Base-by-base conservation (phyloP, 2,329 filamentous ascomycete species). In the Neopestalotiopsis rosae region DNA sequence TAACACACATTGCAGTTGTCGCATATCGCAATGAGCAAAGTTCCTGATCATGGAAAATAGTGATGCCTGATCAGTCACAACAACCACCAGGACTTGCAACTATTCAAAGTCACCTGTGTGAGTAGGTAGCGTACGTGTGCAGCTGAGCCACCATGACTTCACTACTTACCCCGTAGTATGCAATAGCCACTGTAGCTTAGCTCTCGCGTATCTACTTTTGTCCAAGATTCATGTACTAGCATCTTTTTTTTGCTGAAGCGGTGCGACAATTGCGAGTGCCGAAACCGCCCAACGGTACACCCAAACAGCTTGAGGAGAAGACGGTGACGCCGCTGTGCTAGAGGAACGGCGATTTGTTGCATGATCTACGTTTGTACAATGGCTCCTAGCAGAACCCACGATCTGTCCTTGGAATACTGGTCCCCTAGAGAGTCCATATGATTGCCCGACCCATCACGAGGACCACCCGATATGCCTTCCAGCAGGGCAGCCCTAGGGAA, bases 301-400 rank as follows among this genome's bases (percentile, higher is more conserved):
- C 17, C 45, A n/a, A 7, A 7, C 34, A 38, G 34, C 34, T 17
- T 14, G n/a, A 14, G n/a, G 45, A 52, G 34, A 52, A 17, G 45
- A 17, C 45, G 45, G 45, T 52, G 45, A 52, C 45, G 45, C 45
- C 45, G 45, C 45, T 17, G 45, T 14, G 45, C 17, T 20, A n/a
- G 34, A 7, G 1, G 6, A 52, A 9, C 17, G 45, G 45, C 45
- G 45, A n/a, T n/a, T 52, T 9, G 45, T 52, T 52, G 45, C 45
- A 52, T 52, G 45, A 52, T 52, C 45, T 52, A 20, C n/a, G 45
- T 52, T 52, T 52, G 45, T 52, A 52, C 45, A 52, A 52, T 52
- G 45, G n/a, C 9, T 17, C 45, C 34, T 38, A 38, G 24, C 34
- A 38, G 24, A 38, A 38, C 34, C 17, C 17, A 52, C 45, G 45